A percentile compares a stretch with the other conserved stretches of the same genome.
Conservation (phyloP, 441 rosid genomes). For the Populus trichocarpa region DNA sequence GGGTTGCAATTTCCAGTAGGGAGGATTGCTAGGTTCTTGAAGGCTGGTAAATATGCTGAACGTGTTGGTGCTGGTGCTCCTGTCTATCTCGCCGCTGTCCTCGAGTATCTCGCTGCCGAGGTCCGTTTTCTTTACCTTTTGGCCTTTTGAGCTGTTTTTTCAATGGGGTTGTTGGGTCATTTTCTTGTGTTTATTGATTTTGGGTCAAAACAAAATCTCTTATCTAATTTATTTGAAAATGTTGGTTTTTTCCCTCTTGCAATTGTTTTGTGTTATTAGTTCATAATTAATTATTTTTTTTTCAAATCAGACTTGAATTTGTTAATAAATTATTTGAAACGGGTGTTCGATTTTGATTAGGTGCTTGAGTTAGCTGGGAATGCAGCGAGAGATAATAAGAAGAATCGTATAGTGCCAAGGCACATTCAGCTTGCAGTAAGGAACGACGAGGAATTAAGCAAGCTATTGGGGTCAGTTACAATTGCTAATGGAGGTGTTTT, state of each 20-base stretch:
- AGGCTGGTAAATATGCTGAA: constrained; percentile 76
- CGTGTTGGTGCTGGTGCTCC: constrained; percentile 89
- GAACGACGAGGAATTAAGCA: constrained; percentile 72
- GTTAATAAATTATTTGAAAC: neutral
- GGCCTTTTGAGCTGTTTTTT: neutral
- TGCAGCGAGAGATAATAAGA: constrained; percentile 81
- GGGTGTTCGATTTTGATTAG: constrained; percentile 16
- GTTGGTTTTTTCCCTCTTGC: neutral
- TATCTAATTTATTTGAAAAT: neutral
- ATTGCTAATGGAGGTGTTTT: constrained; percentile 83
- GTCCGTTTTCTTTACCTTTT: constrained; percentile 15
- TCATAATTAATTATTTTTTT: neutral
- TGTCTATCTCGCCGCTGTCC: constrained; percentile 79
- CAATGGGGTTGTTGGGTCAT: neutral
- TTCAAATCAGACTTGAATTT: too few relatives aligned
- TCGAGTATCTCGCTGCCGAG: constrained; percentile 86
- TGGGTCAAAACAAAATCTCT: too few relatives aligned
- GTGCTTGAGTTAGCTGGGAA: constrained; percentile 79
- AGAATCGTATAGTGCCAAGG: constrained; percentile 68
- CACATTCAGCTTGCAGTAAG: constrained; percentile 84
- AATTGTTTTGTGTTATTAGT: neutral
- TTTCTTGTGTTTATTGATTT: too few relatives aligned
- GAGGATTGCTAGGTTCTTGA: constrained; percentile 70
- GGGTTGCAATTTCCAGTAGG: constrained; percentile 90
- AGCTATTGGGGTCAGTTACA: constrained; percentile 67